Percentiles rank a stretch among this genome's conserved stretches.
phyloP scores from a whole-genome alignment of 768 basidiomycete genomes.

The Mycena galericulata region DNA sequence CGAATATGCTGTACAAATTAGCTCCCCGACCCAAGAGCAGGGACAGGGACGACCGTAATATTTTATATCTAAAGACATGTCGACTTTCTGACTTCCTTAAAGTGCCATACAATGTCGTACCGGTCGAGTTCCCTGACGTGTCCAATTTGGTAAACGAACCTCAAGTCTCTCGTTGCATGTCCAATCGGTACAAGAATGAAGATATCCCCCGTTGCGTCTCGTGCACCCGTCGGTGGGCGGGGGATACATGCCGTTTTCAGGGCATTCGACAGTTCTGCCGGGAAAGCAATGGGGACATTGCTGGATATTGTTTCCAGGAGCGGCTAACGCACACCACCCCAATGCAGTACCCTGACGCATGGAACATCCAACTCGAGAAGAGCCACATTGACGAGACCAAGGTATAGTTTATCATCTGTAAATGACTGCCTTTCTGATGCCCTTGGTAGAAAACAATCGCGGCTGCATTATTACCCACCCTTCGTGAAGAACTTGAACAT shows the following conservation, averaged over 20 bases:
- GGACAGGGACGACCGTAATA: conserved; percentile 14
- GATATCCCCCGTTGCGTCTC: conserved; percentile 85
- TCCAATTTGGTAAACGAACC: conserved; percentile 62
- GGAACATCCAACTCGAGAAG: conserved; percentile 70
- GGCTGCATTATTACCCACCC: conserved; percentile 71
- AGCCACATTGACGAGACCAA: conserved; percentile 70
- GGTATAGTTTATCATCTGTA: conserved; percentile 52
- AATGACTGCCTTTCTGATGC: conserved; percentile 23
- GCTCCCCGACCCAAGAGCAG: neutral
- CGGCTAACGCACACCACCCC: conserved; percentile 68
- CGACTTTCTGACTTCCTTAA: conserved; percentile 18
- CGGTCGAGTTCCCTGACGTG: conserved; percentile 37
- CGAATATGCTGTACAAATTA: conserved; percentile 19
- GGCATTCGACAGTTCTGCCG: conserved; percentile 85
- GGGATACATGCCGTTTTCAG: conserved; percentile 89
- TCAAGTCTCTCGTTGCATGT: conserved; percentile 88
- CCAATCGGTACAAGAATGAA: conserved; percentile 78
- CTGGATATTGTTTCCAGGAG: conserved; percentile 79
- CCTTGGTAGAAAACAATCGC: conserved; percentile 71
- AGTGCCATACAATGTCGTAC: conserved; percentile 20
- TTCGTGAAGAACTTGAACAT: conserved; percentile 75
- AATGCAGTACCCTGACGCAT: conserved; percentile 73
- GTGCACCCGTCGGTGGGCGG: conserved; percentile 88
- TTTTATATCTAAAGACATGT: neutral
- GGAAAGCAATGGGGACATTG: conserved; percentile 66